Base-by-base conservation (phyloP, 176 grass and related monocot genomes). In the Cenchrus purpureus region DNA sequence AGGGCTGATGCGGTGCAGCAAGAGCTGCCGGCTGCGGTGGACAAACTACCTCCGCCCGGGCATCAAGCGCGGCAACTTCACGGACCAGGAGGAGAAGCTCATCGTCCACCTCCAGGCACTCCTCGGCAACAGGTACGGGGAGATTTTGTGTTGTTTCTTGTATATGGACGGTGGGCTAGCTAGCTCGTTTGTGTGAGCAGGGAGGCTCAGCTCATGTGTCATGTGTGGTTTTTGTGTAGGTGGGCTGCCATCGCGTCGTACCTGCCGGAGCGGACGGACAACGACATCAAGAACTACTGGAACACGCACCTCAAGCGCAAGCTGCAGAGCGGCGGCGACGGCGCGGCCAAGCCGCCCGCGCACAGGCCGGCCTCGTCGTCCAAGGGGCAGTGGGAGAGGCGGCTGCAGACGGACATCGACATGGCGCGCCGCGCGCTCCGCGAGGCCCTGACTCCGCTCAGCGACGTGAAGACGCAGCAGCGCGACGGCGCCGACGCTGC, bases 241-340 rank as follows among this genome's bases (percentile, higher is more conserved):
- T 98, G 92, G 95, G 95, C 95, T 0, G 92, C 95, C 10, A 98
- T 98, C 46, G 95, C 95, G 11, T 98, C 95, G 43, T 98, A 98
- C 80, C 84, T 98, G 25, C 92, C 95, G 58, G 92, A 98, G 76
- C 90, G 95, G 54, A 98, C 95, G 4, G 95, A 98, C 78, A 98
- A 98, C 74, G 95, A 98, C 93, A 98, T 98, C 85, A 98, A 98
- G 91, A 98, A 98, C 77, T 92, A 93, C 87, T 98, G 95, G 95
- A 98, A 98, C 92, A 98, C 95, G 22, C 92, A 95, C 79, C 92
- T 98, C 78, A 95, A 91, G 95, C 90, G 90, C 32, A 98, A 95
- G 75, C 87, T 95, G 6, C 66, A 62, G 46, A 71, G 46, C 59
- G 69, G 12, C 10, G 85, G 54, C 74, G 78, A 55, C 25, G 71